A percentile compares a stretch with the other conserved stretches of the same genome.
Conservation (phyloP, 495 filamentous ascomycete species). For the Penicillium steckii region DNA sequence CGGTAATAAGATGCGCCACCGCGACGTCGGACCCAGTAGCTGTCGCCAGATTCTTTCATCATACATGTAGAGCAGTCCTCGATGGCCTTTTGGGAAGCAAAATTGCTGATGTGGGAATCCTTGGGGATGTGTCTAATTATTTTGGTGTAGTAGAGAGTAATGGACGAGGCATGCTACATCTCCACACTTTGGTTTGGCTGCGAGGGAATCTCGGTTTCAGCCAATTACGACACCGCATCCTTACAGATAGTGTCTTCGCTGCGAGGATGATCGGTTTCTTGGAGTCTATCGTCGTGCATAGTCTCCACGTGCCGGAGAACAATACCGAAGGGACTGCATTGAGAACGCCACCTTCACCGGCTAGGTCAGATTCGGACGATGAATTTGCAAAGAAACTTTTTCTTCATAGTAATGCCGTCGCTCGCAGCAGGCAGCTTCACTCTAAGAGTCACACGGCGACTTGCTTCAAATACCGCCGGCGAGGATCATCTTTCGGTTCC, state of each 20-base stretch:
- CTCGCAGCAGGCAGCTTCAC: neutral
- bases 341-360: neutral
- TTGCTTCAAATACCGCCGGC: neutral
- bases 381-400: neutral
- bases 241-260: neutral
- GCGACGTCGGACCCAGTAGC: neutral
- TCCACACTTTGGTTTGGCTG: conserved; percentile 12
- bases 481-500: neutral
- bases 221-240: neutral
- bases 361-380: neutral
- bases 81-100: neutral
- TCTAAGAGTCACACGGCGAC: neutral
- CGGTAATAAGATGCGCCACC: neutral
- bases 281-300: neutral
- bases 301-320: neutral
- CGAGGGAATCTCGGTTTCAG: conserved; percentile 8
- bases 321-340: neutral
- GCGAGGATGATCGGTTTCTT: neutral
- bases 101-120: conserved; percentile 2
- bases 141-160: conserved; percentile 20
- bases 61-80: neutral
- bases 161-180: conserved; percentile 17
- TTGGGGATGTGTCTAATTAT: conserved; percentile 17
- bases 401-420: neutral
- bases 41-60: neutral